Conservation (phyloP, 257 asterid genomes). For the Pogostemon cablin region DNA sequence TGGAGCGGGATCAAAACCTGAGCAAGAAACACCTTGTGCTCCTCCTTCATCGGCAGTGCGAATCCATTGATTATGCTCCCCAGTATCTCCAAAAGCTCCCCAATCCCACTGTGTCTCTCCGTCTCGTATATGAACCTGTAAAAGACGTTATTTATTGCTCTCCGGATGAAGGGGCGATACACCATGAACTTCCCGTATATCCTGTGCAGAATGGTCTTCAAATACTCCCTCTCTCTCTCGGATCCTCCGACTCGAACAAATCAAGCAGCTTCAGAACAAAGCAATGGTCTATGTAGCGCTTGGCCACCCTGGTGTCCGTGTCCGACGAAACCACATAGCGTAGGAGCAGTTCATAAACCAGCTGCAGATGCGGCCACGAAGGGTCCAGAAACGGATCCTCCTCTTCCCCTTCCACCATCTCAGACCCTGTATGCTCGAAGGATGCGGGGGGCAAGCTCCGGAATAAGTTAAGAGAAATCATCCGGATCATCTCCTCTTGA, state of each 20-base stretch:
- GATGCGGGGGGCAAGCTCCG: constrained; percentile 68
- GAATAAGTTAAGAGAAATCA: constrained; percentile 73
- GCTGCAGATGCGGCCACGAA: constrained; percentile 80
- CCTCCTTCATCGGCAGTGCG: constrained; percentile 96
- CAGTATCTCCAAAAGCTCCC: constrained; percentile 83
- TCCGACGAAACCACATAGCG: constrained; percentile 72
- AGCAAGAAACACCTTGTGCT: constrained; percentile 83
- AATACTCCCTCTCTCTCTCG: constrained; percentile 83
- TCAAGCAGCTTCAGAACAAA: constrained; percentile 71
- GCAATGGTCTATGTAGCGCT: constrained; percentile 70
- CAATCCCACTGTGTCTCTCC: constrained; percentile 76
- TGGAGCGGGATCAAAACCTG: constrained; percentile 85
- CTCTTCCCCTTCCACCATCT: constrained; percentile 61
- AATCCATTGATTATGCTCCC: constrained; percentile 93
- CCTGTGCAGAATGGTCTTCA: constrained; percentile 81
- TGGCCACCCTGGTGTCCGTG: constrained; percentile 70
- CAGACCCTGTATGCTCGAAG: constrained; percentile 63
- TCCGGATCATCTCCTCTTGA: constrained; percentile 75
- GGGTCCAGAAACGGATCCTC: constrained; percentile 75
- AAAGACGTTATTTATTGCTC: constrained; percentile 73
- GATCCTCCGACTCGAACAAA: constrained; percentile 83
- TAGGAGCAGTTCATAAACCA: constrained; percentile 67
- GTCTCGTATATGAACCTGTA: constrained; percentile 77
- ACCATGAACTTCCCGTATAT: constrained; percentile 92
- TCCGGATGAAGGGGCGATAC: constrained; percentile 88